Evolutionary conservation across 495 filamentous ascomycete species (phyloP), one percentile per base, ranked within the genome.

Genomic region (Aspergillus sclerotiicarbonarius): DNA sequence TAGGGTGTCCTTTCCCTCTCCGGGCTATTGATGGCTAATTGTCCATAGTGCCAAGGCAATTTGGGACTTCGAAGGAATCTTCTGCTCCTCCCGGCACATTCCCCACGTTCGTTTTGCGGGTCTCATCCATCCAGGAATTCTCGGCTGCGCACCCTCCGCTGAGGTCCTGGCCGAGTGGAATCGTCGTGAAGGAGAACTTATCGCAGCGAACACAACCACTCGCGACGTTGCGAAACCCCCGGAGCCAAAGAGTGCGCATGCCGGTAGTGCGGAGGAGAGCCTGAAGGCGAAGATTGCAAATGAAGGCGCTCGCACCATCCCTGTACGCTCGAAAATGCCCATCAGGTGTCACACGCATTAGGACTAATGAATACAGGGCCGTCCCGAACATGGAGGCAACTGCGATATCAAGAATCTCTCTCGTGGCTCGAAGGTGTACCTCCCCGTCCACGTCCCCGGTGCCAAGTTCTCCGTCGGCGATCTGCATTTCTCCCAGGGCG

Each of bases 61-160:
- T 66, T 98, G 93, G 92, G 93, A 96, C 67, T 96, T 98, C 60
- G 91, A 96, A 66, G 93, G 93, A 57, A 96, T 98, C 65, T 92
- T 88, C 74, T 94, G 90, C 78, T 89, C 89, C 21, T 92, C 88
- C 10, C 84, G 93, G 0, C 93, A 98, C 70, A 92, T 97, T 63
- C 92, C 92, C 0, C 83, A 87, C 61, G 90, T 96, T 55, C 87
- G 89, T 54, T 96, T 95, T 67, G 82, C 91, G 12, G 91, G 91
- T n/a, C 76, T 96, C 35, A 96, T 98, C 67, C 93, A 98, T 67
- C 92, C 93, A 0, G 93, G 93, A 3, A 96, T 98, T 55, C 76
- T 98, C 16, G 93, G 93, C 4, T 96, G 91, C 64, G 93, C 93
- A 0, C 93, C 92, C 1, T 92, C 89, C 0, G 70, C 80, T 6